These are phyloP conservation scores for Penicillium sp. DNA, from an alignment of 2,329 filamentous ascomycete genomes.

Conservation along the genomic window DNA sequence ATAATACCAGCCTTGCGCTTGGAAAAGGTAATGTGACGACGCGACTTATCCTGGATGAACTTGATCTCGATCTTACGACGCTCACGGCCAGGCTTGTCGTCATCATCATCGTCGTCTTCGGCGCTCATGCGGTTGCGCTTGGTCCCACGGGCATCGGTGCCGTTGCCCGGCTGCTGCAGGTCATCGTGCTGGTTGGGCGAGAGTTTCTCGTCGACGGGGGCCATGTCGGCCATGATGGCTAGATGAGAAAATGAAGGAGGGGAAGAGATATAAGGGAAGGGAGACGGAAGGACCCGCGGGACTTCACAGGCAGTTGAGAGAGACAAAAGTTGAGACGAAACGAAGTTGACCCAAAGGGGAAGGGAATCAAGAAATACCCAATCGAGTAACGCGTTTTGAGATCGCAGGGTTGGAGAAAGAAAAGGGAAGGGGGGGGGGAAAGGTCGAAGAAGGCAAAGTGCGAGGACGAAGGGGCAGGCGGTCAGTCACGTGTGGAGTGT, in stretches of 20 bases:
- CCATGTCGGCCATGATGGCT: constrained; percentile 66
- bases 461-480: constrained; percentile 21
- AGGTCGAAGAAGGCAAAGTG: constrained; percentile 35
- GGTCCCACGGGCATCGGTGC: constrained; percentile 71
- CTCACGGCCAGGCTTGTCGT: constrained; percentile 96
- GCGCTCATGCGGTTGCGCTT: constrained; percentile 79
- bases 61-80: constrained; percentile 99
- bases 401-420: constrained; percentile 38
- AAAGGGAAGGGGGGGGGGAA: constrained; percentile 27
- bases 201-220: constrained; percentile 69
- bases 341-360: constrained; percentile 38
- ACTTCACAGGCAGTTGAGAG: constrained; percentile 2
- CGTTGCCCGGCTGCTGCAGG: constrained; percentile 50
- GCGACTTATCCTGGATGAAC: constrained; percentile 99
- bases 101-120: constrained; percentile 95
- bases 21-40: constrained; percentile 97
- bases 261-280: not conserved
- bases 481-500: constrained; percentile 25
- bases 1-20: constrained; percentile 99
- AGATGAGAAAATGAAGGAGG: constrained; percentile 6
- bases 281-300: constrained; percentile 1
- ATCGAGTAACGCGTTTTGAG: constrained; percentile 44
- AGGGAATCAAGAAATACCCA: constrained; percentile 39
- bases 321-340: constrained; percentile 11
- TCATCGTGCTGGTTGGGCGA: constrained; percentile 63